Conservation (phyloP, 2,329 filamentous ascomycete genomes). For the Phaeophleospora eucalypticola region DNA sequence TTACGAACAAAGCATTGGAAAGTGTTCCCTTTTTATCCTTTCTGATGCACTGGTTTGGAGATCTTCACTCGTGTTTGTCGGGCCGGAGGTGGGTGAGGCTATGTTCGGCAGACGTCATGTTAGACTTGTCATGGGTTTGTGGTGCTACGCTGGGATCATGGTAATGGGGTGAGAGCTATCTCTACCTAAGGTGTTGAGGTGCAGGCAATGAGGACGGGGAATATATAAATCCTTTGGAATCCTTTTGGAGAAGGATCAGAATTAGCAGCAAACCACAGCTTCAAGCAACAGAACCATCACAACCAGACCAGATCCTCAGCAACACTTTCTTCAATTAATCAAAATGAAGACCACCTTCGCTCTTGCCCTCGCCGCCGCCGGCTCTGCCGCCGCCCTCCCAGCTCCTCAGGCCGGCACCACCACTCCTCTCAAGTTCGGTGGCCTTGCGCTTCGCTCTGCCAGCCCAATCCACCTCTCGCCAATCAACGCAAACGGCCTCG, state of each 20-base stretch:
- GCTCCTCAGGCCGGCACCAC: conserved; percentile 6
- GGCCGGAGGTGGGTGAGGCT: not conserved
- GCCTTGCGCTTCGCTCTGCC: conserved; percentile 20
- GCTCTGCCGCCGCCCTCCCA: conserved; percentile 18
- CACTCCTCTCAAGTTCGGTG: conserved; percentile 15
- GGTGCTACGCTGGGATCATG: no score
- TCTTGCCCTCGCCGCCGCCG: conserved; percentile 18
- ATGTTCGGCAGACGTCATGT: not conserved
- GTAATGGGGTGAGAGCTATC: no score
- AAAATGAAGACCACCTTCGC: conserved; percentile 27
- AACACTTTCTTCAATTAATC: conserved; percentile 7
- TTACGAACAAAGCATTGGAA: no score
- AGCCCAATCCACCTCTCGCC: conserved; percentile 24
- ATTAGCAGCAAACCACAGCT: no score
- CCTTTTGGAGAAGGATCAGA: no score
- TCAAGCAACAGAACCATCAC: no score
- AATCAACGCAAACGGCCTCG: conserved; percentile 23
- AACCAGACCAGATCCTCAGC: no score
- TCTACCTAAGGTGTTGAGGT: no score
- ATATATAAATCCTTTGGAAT: no score
- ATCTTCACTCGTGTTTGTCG: not conserved
- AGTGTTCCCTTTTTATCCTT: no score
- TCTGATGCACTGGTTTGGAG: not conserved
- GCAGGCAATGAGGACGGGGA: no score
- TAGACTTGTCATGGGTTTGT: not conserved